Evolutionary conservation across 345 rosid genomes (phyloP), one percentile per base, ranked within the genome.

Genomic region (Hypericum androsaemum): DNA sequence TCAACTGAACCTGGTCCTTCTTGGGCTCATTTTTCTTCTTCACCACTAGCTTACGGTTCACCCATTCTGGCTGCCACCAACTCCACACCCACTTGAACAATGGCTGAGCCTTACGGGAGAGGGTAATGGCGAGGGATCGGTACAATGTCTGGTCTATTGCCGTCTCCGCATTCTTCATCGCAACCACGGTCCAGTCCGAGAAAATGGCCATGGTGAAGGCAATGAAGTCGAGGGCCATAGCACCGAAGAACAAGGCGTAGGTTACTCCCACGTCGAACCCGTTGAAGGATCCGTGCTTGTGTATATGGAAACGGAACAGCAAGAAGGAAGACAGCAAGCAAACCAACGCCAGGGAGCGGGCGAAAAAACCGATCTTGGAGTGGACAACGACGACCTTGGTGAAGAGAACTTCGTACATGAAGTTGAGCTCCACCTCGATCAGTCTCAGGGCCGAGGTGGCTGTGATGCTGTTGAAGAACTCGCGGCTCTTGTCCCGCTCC

Each of bases 141-240:
- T 22, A 22, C 0, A 41, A 43, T 12, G 60, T 37, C 0, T 64
- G 8, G 67, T 41, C 32, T 64, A 22, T 22, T 22, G 32, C 46
- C 1, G 44, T 60, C 46, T 51, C 67, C 10, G 59, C 28, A 43
- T 56, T 58, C 51, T 49, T 40, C 38, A 72, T 40, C 39, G 52
- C 12, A 22, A 60, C 74, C 5, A 77, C 65, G 0, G 72, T 77
- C 90, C 94, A 75, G 43, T 88, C 78, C 2, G 90, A 84, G 46
- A 76, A 62, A 59, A 72, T 14, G 39, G 73, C 67, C 85, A 75
- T 77, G 51, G 68, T 1, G 10, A 80, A 13, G 8, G 81, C 66
- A 11, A 80, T 41, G 12, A 12, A 9, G 45, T 88, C 90, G 2
- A 84, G 77, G 0, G 65, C 72, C 2, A 84, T 37, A 0, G 83